These are phyloP conservation scores for Cynanchum wilfordii DNA, from an alignment of 257 asterid genomes.

Conservation along the genomic window DNA sequence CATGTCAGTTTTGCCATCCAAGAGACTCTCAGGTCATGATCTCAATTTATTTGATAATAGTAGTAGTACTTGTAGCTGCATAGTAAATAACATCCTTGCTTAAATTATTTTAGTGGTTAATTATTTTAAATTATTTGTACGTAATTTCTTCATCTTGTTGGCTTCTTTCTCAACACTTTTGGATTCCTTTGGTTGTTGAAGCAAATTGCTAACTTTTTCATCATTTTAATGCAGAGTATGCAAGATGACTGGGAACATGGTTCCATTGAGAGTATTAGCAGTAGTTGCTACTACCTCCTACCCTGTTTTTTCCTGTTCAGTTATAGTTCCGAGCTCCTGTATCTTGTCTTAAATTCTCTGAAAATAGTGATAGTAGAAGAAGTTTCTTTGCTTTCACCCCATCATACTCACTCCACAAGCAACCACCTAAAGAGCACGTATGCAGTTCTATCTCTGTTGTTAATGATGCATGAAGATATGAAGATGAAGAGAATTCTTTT, in stretches of 20 bases:
- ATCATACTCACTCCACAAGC: conserved; percentile 12
- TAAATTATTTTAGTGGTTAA: neutral
- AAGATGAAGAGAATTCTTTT: conserved; percentile 43
- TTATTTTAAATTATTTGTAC: neutral
- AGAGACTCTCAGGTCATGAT: neutral
- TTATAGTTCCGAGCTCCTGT: conserved; percentile 40
- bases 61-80: neutral
- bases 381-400: conserved; percentile 26
- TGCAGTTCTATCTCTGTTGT: conserved; percentile 37
- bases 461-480: conserved; percentile 45
- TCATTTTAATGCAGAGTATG: conserved; percentile 10
- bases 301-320: conserved; percentile 59
- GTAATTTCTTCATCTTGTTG: neutral
- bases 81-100: neutral
- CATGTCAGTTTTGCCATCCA: neutral
- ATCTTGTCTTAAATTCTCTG: conserved; percentile 40
- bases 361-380: conserved; percentile 45
- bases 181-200: neutral
- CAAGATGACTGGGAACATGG: conserved; percentile 29
- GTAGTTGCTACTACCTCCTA: conserved; percentile 50
- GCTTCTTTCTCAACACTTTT: neutral
- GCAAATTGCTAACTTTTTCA: neutral
- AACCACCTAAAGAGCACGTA: conserved; percentile 32
- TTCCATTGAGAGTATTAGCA: conserved; percentile 25
- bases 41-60: neutral